These are phyloP conservation scores for Leccinum pachyderme DNA, from an alignment of 1,284 basidiomycete genomes.

Conservation along the genomic window DNA sequence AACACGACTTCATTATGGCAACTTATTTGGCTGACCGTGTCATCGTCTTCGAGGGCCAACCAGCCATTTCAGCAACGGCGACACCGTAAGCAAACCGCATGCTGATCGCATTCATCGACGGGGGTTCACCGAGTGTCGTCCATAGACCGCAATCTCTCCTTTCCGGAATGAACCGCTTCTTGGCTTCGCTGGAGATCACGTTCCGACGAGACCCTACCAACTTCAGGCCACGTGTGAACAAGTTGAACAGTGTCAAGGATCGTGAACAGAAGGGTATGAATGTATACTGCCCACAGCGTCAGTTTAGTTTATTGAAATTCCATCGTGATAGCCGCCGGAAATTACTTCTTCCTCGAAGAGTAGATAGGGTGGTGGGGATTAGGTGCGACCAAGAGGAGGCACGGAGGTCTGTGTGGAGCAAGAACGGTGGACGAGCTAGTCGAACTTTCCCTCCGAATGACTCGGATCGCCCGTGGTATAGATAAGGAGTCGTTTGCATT, in stretches of 20 bases:
- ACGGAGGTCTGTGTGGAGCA: too few relatives aligned
- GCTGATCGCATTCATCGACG: not conserved
- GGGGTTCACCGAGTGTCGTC: conserved; percentile 13
- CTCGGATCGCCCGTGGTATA: conserved; percentile 11
- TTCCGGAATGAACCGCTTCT: conserved; percentile 55
- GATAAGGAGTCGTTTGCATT: conserved; percentile 10
- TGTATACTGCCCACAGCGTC: conserved; percentile 3
- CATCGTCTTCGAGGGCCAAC: conserved; percentile 90
- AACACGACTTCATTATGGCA: conserved; percentile 98
- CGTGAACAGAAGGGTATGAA: conserved; percentile 86
- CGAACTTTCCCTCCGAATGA: not conserved
- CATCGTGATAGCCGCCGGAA: conserved; percentile 56
- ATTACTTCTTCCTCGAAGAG: conserved; percentile 91
- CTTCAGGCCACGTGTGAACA: conserved; percentile 93
- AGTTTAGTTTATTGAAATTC: conserved; percentile 13
- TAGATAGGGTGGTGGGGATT: conserved; percentile 31
- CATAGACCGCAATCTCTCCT: conserved; percentile 46
- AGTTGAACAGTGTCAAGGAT: conserved; percentile 89
- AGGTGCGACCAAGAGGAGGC: not conserved
- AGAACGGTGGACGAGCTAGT: not conserved
- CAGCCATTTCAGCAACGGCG: conserved; percentile 80
- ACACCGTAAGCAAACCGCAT: conserved; percentile 61
- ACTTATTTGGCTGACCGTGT: conserved; percentile 97
- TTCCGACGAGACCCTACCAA: conserved; percentile 96
- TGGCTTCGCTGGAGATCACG: conserved; percentile 90